Evolutionary conservation across 2,329 filamentous ascomycete species (phyloP), one percentile per base, ranked within the genome.

Genomic region (Aspergillus tanneri): DNA sequence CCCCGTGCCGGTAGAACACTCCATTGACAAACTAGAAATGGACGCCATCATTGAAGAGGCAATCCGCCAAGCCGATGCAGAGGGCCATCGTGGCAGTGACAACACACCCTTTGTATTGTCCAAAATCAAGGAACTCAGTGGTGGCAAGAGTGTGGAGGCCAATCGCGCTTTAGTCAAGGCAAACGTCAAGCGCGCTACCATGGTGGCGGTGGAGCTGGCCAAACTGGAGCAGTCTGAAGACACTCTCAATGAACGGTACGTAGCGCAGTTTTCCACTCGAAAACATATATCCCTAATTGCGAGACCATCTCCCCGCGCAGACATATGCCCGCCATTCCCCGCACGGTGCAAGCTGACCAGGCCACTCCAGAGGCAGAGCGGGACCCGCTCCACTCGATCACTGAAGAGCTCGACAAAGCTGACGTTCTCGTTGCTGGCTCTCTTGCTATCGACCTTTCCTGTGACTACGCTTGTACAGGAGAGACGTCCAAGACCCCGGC

Each of bases 341-440:
- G 50, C 49, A 52, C 49, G 47, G 43, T 55, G 57, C 55, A 49
- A 36, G 47, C 60, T 57, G 52, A 59, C 51, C 50, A 60, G 47
- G 40, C 52, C 49, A 51, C 46, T 46, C 46, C 56, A 57, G 53
- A 60, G 37, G 43, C 45, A 42, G 53, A 58, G 53, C 46, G 52
- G 36, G 30, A 9, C 14, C 42, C 44, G 35, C 21, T 35, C n/a
- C 39, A 44, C 14, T 35, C 46, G 43, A 34, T 42, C 42, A 32
- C 36, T 8, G 43, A 52, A 35, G n/a, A 45, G 38, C 21, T 58
- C 22, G 50, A 62, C 22, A 67, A 66, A 53, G 74, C 78, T 43
- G 84, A 91, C 56, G 79, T 96, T n/a, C 73, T 96, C 22, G 89
- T 96, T 35, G 88, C 90, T 43, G 92, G 91, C n/a, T 90, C 90